phyloP scores from a whole-genome alignment of 495 filamentous ascomycete genomes.

The Aspergillus nidulans region DNA sequence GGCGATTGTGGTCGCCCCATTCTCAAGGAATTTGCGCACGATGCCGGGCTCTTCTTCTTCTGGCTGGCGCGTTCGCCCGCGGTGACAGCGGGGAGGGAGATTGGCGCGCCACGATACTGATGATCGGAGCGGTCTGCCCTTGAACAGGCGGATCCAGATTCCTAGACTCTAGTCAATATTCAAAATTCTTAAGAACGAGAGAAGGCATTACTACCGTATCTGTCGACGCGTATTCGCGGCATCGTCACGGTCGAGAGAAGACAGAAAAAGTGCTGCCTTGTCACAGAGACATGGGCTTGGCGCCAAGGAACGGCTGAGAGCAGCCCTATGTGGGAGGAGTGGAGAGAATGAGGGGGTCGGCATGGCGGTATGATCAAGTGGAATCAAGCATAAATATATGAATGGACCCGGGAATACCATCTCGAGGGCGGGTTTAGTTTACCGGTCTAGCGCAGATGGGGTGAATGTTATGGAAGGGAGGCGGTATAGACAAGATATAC shows the following conservation, averaged over 20 bases:
- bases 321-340: neutral
- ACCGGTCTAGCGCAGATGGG: too few relatives aligned
- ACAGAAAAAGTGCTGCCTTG: neutral
- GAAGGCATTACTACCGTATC: neutral
- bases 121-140: neutral
- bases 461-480: too few relatives aligned
- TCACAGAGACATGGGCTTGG: neutral
- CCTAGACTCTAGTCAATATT: neutral
- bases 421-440: too few relatives aligned
- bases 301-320: neutral
- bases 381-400: too few relatives aligned
- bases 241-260: neutral
- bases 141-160: slow-evolving; percentile 5
- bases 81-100: neutral
- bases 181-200: neutral
- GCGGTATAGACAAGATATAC: too few relatives aligned
- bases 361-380: too few relatives aligned
- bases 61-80: neutral
- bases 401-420: too few relatives aligned
- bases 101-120: too few relatives aligned
- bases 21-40: slow-evolving; percentile 15
- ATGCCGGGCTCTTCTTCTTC: neutral
- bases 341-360: too few relatives aligned
- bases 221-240: slow-evolving; percentile 3
- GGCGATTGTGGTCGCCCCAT: slow-evolving; percentile 12